These are phyloP conservation scores for Pichia eremophila DNA, from an alignment of 805 yeast species.

Conservation along the genomic window DNA sequence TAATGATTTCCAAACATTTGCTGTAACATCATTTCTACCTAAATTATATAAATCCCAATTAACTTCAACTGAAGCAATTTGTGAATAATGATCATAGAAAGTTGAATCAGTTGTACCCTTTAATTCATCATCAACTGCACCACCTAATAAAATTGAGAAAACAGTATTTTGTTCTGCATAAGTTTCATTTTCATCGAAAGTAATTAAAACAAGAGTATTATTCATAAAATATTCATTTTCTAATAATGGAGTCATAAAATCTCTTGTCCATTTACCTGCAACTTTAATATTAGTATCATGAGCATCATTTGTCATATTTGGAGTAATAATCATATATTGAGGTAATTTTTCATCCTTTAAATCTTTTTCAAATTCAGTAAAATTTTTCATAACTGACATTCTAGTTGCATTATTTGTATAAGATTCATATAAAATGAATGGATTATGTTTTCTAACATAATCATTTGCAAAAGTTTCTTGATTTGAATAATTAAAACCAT, in stretches of 20 bases:
- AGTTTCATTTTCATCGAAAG: constrained; percentile 42
- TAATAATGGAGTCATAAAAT: constrained; percentile 36
- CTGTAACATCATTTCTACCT: constrained; percentile 42
- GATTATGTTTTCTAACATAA: constrained; percentile 46
- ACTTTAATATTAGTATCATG: constrained; percentile 38
- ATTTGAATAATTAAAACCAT: constrained; percentile 37
- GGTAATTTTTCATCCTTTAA: constrained; percentile 33
- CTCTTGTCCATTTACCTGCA: constrained; percentile 38
- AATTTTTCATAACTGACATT: constrained; percentile 37
- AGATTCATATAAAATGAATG: constrained; percentile 34
- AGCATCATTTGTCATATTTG: constrained; percentile 46
- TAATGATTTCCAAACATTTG: constrained; percentile 37
- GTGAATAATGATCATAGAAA: constrained; percentile 45
- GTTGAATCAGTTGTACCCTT: constrained; percentile 38
- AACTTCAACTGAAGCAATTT: constrained; percentile 38
- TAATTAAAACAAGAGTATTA: constrained; percentile 35
- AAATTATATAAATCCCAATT: constrained; percentile 42
- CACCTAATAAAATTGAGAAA: constrained; percentile 38
- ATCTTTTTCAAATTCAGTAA: constrained; percentile 35
- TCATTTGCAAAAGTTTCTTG: constrained; percentile 35
- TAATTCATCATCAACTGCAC: constrained; percentile 32
- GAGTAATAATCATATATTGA: constrained; percentile 45
- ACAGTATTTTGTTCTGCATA: constrained; percentile 37
- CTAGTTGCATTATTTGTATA: constrained; percentile 29
- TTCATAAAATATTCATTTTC: constrained; percentile 38